These are phyloP conservation scores for Nyctanthes arbortristis DNA, from an alignment of 257 asterid genomes.

Conservation along the genomic window DNA sequence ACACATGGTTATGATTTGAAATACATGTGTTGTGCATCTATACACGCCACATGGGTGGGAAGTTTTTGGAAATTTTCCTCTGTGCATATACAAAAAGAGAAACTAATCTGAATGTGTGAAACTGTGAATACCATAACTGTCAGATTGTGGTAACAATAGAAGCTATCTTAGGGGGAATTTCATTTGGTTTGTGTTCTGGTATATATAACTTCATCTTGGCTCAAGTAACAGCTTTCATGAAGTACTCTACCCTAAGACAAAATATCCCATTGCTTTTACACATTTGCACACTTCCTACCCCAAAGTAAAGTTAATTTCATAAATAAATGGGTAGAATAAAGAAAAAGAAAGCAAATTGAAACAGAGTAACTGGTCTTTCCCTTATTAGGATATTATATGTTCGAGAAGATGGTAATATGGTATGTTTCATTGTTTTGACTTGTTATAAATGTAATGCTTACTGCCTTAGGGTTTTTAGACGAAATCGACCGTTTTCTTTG, in stretches of 20 bases:
- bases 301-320: background rate
- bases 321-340: background rate
- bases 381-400: no score
- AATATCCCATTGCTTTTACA: background rate
- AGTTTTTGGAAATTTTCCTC: no score
- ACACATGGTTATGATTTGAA: no score
- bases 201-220: conserved; percentile 5
- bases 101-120: background rate
- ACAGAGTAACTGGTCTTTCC: conserved; percentile 14
- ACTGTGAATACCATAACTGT: background rate
- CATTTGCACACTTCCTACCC: background rate
- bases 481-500: background rate
- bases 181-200: background rate
- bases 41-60: no score
- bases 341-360: background rate
- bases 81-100: no score
- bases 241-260: background rate
- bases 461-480: background rate
- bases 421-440: background rate
- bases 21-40: no score
- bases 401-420: background rate
- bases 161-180: background rate
- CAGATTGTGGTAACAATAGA: background rate
- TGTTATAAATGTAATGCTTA: background rate
- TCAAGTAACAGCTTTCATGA: conserved; percentile 4